Percentiles rank a stretch among this genome's conserved stretches.
Conservation (phyloP, 164 flowering plant species). For the Paratinospora sagittata region DNA sequence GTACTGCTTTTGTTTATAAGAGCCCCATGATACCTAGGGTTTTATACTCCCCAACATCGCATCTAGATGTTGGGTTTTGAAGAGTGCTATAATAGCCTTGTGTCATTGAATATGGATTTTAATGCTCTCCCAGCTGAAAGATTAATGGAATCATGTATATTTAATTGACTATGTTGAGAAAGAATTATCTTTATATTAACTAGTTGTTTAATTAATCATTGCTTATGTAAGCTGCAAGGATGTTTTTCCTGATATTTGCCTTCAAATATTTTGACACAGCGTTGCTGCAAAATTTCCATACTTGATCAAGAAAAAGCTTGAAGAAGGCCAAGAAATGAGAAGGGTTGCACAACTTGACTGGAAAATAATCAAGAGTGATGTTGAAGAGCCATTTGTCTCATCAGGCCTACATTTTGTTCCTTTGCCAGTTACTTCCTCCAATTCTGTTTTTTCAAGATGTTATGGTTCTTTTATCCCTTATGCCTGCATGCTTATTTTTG, state of each 20-base stretch:
- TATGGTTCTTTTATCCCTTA: constrained; percentile 3
- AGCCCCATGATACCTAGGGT: no score
- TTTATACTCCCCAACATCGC: no score
- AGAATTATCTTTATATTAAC: not conserved
- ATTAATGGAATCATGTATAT: not conserved
- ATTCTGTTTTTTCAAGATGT: constrained; percentile 9
- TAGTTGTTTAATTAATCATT: constrained; percentile 1
- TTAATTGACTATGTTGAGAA: not conserved
- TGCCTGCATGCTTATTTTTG: constrained; percentile 2
- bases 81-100: no score
- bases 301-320: no score
- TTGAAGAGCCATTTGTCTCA: constrained; percentile 60
- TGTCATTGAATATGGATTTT: not conserved
- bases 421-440: constrained; percentile 64
- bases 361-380: constrained; percentile 59
- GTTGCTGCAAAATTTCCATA: constrained; percentile 60
- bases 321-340: no score
- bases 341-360: constrained; percentile 86
- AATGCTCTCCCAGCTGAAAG: not conserved
- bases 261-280: constrained; percentile 40
- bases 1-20: no score
- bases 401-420: constrained; percentile 85
- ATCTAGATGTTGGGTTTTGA: no score
- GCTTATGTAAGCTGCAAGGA: no score
- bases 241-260: constrained; percentile 1